phyloP scores from a whole-genome alignment of 495 filamentous ascomycete species.

The Sphaerosporella brunnea region DNA sequence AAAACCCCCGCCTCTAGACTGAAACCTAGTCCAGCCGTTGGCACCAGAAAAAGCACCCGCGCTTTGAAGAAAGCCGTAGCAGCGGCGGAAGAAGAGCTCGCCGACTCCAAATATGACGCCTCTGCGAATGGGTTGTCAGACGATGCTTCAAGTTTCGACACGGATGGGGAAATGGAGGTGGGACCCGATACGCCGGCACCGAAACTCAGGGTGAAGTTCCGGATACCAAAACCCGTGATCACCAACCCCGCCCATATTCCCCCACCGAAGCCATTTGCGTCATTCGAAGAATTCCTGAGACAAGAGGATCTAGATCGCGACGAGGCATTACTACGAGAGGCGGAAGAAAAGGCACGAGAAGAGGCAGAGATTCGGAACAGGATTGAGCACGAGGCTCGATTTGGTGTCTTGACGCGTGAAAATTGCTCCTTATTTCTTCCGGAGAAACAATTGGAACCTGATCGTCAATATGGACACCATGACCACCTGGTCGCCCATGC shows the following conservation, averaged over 20 bases:
- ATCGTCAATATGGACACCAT: slow-evolving; percentile 61
- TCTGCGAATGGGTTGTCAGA: slow-evolving; percentile 1
- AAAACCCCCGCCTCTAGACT: slow-evolving; percentile 20
- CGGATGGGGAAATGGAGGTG: slow-evolving; percentile 23
- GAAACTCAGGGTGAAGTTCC: slow-evolving; percentile 20
- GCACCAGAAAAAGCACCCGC: slow-evolving; percentile 23
- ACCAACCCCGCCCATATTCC: slow-evolving; percentile 37
- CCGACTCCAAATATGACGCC: neutral
- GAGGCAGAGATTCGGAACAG: slow-evolving; percentile 37
- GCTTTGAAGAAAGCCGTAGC: slow-evolving; percentile 13
- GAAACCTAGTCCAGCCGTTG: slow-evolving; percentile 12
- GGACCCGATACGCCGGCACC: slow-evolving; percentile 16
- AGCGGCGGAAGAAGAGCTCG: slow-evolving; percentile 9
- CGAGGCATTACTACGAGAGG: slow-evolving; percentile 33
- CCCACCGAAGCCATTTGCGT: slow-evolving; percentile 31
- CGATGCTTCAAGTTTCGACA: slow-evolving; percentile 13
- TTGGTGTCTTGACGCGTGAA: slow-evolving; percentile 52
- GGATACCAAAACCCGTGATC: slow-evolving; percentile 27
- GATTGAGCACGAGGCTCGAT: slow-evolving; percentile 50
- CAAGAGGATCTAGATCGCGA: slow-evolving; percentile 31
- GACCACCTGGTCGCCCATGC: slow-evolving; percentile 75
- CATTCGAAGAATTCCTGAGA: slow-evolving; percentile 37
- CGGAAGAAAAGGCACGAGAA: slow-evolving; percentile 38
- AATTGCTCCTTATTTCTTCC: slow-evolving; percentile 59
- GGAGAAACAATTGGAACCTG: slow-evolving; percentile 54